Percentiles rank a stretch among this genome's conserved stretches.
Conservation (phyloP, 2,329 filamentous ascomycete genomes). For the Ilyonectria robusta region DNA sequence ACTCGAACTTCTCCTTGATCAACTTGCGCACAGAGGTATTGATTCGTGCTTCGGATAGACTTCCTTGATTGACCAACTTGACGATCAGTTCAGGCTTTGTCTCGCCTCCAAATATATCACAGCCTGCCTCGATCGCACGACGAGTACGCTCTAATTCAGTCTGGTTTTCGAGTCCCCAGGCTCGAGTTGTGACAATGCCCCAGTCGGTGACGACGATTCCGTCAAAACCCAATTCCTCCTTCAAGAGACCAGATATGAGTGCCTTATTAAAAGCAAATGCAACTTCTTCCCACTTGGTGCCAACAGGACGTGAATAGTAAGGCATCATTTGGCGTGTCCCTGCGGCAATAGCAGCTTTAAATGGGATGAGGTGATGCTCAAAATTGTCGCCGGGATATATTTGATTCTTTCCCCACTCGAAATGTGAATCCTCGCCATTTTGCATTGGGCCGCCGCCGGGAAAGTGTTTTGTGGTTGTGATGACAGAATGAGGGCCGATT, state of each 20-base stretch:
- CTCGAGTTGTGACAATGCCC: constrained; percentile 63
- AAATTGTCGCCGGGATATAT: constrained; percentile 66
- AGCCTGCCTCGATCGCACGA: constrained; percentile 62
- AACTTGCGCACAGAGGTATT: constrained; percentile 61
- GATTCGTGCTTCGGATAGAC: constrained; percentile 59
- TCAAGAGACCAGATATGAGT: constrained; percentile 63
- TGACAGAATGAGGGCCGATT: constrained; percentile 59
- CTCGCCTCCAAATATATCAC: constrained; percentile 67
- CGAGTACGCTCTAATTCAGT: constrained; percentile 58
- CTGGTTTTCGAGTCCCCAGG: constrained; percentile 64
- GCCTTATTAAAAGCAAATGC: constrained; percentile 65
- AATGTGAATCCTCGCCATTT: constrained; percentile 68
- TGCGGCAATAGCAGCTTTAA: constrained; percentile 64
- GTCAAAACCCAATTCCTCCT: constrained; percentile 61
- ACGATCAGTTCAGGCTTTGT: constrained; percentile 62
- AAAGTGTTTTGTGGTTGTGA: constrained; percentile 68
- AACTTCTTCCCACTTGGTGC: constrained; percentile 60
- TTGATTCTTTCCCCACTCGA: constrained; percentile 65
- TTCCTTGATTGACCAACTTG: constrained; percentile 58
- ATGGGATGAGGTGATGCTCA: constrained; percentile 65
- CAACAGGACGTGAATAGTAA: constrained; percentile 64
- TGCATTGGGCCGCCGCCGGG: constrained; percentile 65
- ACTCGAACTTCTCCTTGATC: constrained; percentile 63
- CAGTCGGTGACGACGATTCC: constrained; percentile 66
- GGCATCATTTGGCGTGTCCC: constrained; percentile 68